phyloP scores from a whole-genome alignment of 2,329 filamentous ascomycete genomes.

The Sporothrix sp. region DNA sequence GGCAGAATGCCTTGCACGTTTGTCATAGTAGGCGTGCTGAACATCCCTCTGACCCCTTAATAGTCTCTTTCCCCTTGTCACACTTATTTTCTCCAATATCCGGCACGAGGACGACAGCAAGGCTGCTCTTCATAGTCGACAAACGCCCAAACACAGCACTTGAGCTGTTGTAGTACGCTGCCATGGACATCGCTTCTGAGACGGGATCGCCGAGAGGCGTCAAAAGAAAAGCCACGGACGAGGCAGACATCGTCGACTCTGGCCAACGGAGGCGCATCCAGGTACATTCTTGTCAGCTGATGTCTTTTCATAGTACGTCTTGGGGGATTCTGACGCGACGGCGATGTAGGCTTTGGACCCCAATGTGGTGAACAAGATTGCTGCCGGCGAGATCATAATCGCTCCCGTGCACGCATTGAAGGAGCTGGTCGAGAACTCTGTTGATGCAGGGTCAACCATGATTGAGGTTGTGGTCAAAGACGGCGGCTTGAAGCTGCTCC shows the following conservation, averaged over 20 bases:
- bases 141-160: no score
- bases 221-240: constrained; percentile 13
- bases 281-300: constrained; percentile 27
- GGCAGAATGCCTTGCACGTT: background rate
- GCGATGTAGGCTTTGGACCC: constrained; percentile 63
- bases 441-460: constrained; percentile 90
- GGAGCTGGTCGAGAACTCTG: constrained; percentile 91
- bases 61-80: no score
- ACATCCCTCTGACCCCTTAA: no score
- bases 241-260: background rate
- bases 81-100: no score
- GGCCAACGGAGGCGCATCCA: constrained; percentile 36
- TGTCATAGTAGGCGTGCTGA: no score
- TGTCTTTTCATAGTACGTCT: no score
- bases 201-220: constrained; percentile 5
- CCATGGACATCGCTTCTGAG: background rate
- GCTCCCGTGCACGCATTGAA: constrained; percentile 93
- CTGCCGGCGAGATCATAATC: constrained; percentile 95
- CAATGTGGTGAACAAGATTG: constrained; percentile 97
- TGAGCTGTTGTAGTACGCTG: constrained; percentile 11
- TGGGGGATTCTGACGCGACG: no score
- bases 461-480: constrained; percentile 91
- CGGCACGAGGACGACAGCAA: no score
- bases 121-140: no score
- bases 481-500: constrained; percentile 84